Base-by-base conservation (phyloP, 805 yeast genomes). In the Kuraishia capsulata region DNA sequence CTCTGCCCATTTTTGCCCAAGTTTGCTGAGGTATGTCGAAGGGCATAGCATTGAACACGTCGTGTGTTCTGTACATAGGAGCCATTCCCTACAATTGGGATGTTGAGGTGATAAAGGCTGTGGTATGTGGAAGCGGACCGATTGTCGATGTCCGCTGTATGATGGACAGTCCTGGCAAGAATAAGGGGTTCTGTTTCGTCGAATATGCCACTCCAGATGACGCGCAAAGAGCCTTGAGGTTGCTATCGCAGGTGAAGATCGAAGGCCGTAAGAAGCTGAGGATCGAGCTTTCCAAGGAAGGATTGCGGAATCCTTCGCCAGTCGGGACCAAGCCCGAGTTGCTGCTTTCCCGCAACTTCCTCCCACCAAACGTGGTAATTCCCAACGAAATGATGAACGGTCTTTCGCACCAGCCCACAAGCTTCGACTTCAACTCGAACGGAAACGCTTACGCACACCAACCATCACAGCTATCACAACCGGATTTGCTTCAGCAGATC, bases 51-150 rank as follows among this genome's bases (percentile, higher is more conserved):
- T 39, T 49, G 28, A 54, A 50, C 44, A 51, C 56, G 35, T 63
- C 75, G 8, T 56, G 72, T 30, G 77, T 76, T 18, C 53, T 78
- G 17, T 78, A 73, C 47, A 46, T 78, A 11, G 86, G 85, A 13
- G 73, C 71, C 47, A 61, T 82, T 20, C 92, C 92, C 1, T 71
- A 70, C 45, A 79, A 78, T 43, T 83, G 92, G 92, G 77, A 69
- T 44, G 78, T 73, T 40, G 73, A 73, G 37, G 73, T 69, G 13
- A 63, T 82, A 26, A 72, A 76, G 38, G 73, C 78, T 21, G 73
- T 82, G 9, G 78, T 81, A 19, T 78, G 83, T 39, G 89, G 89
- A 1, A 68, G 83, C 8, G 92, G 92, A 1, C 71, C 73, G 3
- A 73, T 83, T 20, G 76, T 78, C 13, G 85, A 78, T 44, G 80